Evolutionary conservation across 192 early-diverging fungal genomes (phyloP), one percentile per base, ranked within the genome.

Genomic region (Backusella luteola): DNA sequence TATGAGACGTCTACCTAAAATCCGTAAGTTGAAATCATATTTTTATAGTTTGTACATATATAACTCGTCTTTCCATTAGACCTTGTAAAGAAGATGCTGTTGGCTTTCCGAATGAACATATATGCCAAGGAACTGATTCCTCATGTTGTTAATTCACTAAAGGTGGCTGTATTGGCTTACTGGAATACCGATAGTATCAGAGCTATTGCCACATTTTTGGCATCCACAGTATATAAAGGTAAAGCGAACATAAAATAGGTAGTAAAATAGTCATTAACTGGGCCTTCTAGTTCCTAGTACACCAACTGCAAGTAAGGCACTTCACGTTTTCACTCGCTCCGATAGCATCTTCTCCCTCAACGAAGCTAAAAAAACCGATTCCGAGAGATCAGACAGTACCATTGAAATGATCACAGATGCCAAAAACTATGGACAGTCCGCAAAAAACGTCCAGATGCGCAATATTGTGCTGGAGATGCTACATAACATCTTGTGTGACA

Each of bases 401-500:
- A 63, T 63, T 14, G 56, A 63, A 5, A 63, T 63, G 0, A 63
- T 63, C 23, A 29, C 23, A 11, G 56, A 63, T 29, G 56, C 56
- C 3, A 63, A 63, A 29, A 63, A 63, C 23, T 29, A 63, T 63
- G 56, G 41, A 0, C 49, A 44, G 21, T 35, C 44, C 5, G 34
- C 42, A 26, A 76, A 42, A 29, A 59, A 52, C 4, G 69, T 75
- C 21, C 74, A 75, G 29, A 80, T 80, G 78, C 67, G 78, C 17
- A 80, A 76, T 29, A 80, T 81, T n/a, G 79, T 92, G 36, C 82
- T 92, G 84, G 88, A 89, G 68, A 92, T 91, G 89, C 76, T 92
- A 4, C 80, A 89, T 26, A 84, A 91, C 15, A 89, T 92, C 34
- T 70, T 91, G 1, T 85, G 86, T 38, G 86, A 90, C 34, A 76